Base-by-base conservation (phyloP, 352 stramenopile genomes). In the Phytophthora rubi region DNA sequence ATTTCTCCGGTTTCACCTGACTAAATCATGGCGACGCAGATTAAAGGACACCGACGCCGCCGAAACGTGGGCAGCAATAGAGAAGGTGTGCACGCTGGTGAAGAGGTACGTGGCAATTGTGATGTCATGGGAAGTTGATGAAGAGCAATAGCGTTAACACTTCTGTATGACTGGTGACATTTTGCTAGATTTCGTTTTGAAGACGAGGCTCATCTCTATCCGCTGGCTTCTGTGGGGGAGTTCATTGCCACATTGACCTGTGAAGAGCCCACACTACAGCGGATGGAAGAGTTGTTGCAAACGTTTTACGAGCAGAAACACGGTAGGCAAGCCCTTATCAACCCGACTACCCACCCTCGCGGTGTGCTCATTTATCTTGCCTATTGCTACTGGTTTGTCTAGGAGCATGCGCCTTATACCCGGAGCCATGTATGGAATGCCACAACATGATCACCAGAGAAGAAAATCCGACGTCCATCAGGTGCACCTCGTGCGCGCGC, bases 131-230 rank as follows among this genome's bases (percentile, higher is more conserved):
- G n/a, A 26, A 23, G 35, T 49, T 9, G 9, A 0, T 47, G 33
- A 10, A 60, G 18, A 21, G 7, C 13, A 10, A 15, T 28, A 16
- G 35, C 35, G 15, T 42, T 42, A 42, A 42, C 35, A 42, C 35
- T 42, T 42, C 9, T 42, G 35, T 42, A 42, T 21, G 16, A 16
- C 13, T 21, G 4, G 1, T 6, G 8, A 9, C 39, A 21, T 47
- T 47, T 45, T 28, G 2, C 0, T 60, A 92, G 82, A 21, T 66
- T 83, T 47, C 44, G 71, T 12, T 92, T 91, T 49, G 81, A 92
- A 53, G 86, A 93, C 30, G 83, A 93, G 68, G 72, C 76, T 18
- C 83, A 93, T 55, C 72, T 93, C 15, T 92, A 83, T 51, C 82
- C 86, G 9, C 70, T 93, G 18, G 75, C 72, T 26, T 81, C 73